Conservation (phyloP, 106 monocot genomes). For the Allium sativum region DNA sequence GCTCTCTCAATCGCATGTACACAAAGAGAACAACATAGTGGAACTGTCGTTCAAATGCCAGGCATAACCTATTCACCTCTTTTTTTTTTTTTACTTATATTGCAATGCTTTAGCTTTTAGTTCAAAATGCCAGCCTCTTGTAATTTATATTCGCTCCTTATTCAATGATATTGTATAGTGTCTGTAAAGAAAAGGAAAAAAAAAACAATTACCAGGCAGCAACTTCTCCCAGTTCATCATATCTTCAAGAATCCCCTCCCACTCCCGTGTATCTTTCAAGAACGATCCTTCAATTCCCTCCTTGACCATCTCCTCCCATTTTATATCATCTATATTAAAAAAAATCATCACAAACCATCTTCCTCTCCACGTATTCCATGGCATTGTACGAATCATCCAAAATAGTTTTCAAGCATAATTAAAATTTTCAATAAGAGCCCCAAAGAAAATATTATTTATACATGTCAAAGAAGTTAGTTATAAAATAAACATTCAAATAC, state of each 20-base stretch:
- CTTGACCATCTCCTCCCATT: conserved; percentile 78
- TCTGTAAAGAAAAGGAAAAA: background rate
- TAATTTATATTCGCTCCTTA: too few species aligned
- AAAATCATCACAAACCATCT: conserved; percentile 55
- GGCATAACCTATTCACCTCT: too few species aligned
- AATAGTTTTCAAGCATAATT: too few species aligned
- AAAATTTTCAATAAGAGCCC: too few species aligned
- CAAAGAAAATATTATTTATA: too few species aligned
- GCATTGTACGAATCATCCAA: conserved; percentile 62
- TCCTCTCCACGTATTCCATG: conserved; percentile 48
- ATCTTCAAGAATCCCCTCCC: conserved; percentile 85
- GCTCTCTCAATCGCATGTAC: conserved; percentile 84
- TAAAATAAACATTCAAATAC: too few species aligned
- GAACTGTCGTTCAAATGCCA: too few species aligned
- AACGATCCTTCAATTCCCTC: conserved; percentile 65
- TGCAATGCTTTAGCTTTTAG: too few species aligned
- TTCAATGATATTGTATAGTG: too few species aligned
- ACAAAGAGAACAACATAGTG: conserved; percentile 91
- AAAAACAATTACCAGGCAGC: conserved; percentile 51
- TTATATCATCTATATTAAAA: conserved; percentile 76
- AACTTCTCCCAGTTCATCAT: conserved; percentile 95
- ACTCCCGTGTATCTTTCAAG: conserved; percentile 63
- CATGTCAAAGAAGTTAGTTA: too few species aligned
- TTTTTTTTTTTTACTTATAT: too few species aligned
- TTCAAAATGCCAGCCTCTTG: too few species aligned